Conservation (phyloP, 805 yeast genomes). For the Yarrowia sp. region DNA sequence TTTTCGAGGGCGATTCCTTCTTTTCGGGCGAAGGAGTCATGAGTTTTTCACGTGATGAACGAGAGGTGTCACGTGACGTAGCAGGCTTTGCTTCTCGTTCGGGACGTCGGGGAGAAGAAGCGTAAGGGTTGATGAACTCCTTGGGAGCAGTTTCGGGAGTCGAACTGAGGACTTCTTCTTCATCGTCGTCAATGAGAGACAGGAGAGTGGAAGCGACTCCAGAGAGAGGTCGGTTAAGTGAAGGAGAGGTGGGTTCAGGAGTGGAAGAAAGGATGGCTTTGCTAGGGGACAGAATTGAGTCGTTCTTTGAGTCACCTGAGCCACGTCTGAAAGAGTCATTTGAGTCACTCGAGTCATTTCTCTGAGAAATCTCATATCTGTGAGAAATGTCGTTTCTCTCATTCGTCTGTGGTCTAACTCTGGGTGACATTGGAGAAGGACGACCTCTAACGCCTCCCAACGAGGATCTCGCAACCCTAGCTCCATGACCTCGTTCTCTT, state of each 20-base stretch:
- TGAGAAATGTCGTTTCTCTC: too few relatives aligned
- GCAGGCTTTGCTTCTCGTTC: background rate
- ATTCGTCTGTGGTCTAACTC: too few relatives aligned
- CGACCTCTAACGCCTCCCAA: constrained; percentile 22
- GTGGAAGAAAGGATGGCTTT: too few relatives aligned
- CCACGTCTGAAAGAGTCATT: too few relatives aligned
- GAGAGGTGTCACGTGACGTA: background rate
- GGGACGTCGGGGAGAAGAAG: constrained; percentile 18
- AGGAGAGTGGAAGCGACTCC: constrained; percentile 23
- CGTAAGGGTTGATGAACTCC: constrained; percentile 34
- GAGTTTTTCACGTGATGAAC: constrained; percentile 14
- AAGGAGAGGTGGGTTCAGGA: background rate
- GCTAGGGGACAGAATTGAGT: too few relatives aligned
- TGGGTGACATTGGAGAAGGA: constrained; percentile 11
- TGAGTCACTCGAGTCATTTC: too few relatives aligned
- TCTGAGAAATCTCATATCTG: too few relatives aligned
- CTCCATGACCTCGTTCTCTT: background rate
- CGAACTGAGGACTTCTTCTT: background rate
- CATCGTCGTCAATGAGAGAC: constrained; percentile 34
- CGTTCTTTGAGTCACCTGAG: too few relatives aligned
- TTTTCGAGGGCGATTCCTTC: constrained; percentile 6
- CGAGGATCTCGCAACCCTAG: background rate
- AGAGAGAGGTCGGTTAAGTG: constrained; percentile 2
- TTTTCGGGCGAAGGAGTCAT: constrained; percentile 29
- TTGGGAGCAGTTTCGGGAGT: background rate